These are phyloP conservation scores for Phytophthora hybrid DNA, from an alignment of 352 stramenopile species.

Conservation along the genomic window DNA sequence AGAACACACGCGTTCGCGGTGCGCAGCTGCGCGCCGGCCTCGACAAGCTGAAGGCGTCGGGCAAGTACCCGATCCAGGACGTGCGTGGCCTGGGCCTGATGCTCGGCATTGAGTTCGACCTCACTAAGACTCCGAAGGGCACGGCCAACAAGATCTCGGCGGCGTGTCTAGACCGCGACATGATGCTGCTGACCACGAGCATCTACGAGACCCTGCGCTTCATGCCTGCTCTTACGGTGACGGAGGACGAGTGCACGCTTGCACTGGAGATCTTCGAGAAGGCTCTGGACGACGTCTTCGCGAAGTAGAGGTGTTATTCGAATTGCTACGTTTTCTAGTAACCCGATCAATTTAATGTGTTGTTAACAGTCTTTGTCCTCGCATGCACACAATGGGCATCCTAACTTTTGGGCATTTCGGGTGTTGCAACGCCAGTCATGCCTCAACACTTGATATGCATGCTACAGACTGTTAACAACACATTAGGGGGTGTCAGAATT, in stretches of 20 bases:
- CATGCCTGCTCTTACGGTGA: slow-evolving; percentile 92
- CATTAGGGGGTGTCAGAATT: no score
- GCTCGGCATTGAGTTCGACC: slow-evolving; percentile 93
- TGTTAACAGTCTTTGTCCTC: no score
- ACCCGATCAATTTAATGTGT: slow-evolving; percentile 28
- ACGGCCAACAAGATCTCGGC: slow-evolving; percentile 79
- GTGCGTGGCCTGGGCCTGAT: slow-evolving; percentile 94
- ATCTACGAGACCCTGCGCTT: slow-evolving; percentile 94
- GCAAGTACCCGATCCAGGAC: slow-evolving; percentile 84
- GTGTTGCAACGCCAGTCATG: no score
- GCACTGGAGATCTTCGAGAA: slow-evolving; percentile 71
- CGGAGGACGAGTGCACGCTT: slow-evolving; percentile 72
- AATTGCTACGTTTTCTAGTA: slow-evolving; percentile 12
- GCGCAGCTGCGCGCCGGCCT: slow-evolving; percentile 82
- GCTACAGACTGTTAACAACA: no score
- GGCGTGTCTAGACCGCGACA: slow-evolving; percentile 86
- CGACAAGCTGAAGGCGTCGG: slow-evolving; percentile 74
- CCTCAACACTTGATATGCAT: no score
- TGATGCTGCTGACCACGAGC: slow-evolving; percentile 93
- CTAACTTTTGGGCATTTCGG: no score
- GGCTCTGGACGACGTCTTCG: slow-evolving; percentile 56
- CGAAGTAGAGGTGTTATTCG: slow-evolving; percentile 34
- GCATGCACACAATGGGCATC: no score
- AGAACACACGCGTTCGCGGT: slow-evolving; percentile 81
- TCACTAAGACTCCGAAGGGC: slow-evolving; percentile 53